Base-by-base conservation (phyloP, 2,329 filamentous ascomycete genomes). In the Venturia aucupariae region DNA sequence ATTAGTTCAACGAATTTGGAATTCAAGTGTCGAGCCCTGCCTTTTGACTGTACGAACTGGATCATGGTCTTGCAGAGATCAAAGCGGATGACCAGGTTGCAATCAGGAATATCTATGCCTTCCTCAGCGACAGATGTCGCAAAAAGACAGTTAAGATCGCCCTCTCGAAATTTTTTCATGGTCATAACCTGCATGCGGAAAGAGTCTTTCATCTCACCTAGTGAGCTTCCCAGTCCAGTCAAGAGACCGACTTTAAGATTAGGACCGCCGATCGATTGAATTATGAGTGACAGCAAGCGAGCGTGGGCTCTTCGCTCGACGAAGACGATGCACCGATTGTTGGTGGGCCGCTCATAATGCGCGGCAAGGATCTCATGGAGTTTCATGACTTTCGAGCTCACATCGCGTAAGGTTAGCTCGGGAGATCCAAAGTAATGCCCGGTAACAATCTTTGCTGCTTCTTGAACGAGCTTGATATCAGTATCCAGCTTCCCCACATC, bases 31-130 rank as follows among this genome's bases (percentile, higher is more conserved):
- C 94, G 84, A 15, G 94, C 94, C 63, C 94, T 85, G 0, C 94
- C 94, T 67, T 91, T 85, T 17, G 92, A 97, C 74, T 99, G 94
- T 24, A 97, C 87, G 72, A 97, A 97, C 71, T 96, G 90, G 62
- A 97, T 97, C 74, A 96, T 86, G 0, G 93, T 97, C 13, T 83
- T 81, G 75, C 92, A 96, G 2, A 96, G 82, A 72, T 97, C 91
- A 70, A 97, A 99, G 2, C 92, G 79, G 32, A 87, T 75, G 13
- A 87, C 81, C n/a, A 87, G 73, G 67, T 87, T 87, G 74, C 85
- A 88, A 66, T 86, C 83, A 4, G 84, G 84, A 27, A 87, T 85
- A 70, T 88, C 85, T 8, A 88, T 79, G 0, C 85, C 85, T 74
- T 88, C 85, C 71, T 88, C 85, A 3, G 84, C 85, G 2, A 87